These are phyloP conservation scores for Pestalotiopsis sp. DNA, from an alignment of 2,329 filamentous ascomycete species.

Conservation along the genomic window DNA sequence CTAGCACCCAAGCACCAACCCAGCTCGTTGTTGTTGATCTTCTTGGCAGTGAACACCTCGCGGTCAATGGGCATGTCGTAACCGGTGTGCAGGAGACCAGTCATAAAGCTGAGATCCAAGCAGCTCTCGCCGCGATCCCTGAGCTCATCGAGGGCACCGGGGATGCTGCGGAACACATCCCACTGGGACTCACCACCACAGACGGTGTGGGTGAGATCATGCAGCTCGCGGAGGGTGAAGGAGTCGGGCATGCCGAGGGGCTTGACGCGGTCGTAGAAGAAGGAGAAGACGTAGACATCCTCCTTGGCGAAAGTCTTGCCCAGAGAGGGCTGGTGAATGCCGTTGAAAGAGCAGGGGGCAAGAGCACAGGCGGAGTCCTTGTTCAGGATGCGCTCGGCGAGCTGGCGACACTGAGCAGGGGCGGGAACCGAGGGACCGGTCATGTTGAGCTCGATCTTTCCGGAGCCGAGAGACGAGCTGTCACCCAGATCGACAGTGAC, in stretches of 20 bases:
- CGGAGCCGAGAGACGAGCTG: constrained; percentile 65
- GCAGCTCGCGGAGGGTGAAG: constrained; percentile 88
- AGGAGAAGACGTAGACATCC: constrained; percentile 95
- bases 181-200: constrained; percentile 78
- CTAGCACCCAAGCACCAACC: constrained; percentile 98
- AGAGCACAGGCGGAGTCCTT: constrained; percentile 84
- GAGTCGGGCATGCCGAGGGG: constrained; percentile 98
- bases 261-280: constrained; percentile 95
- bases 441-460: constrained; percentile 76
- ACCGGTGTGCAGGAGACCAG: constrained; percentile 87
- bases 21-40: constrained; percentile 95
- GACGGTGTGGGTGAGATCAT: constrained; percentile 81
- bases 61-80: constrained; percentile 98
- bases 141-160: constrained; percentile 79
- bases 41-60: constrained; percentile 98
- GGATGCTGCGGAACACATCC: constrained; percentile 78
- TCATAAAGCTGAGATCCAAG: constrained; percentile 95
- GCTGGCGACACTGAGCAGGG: constrained; percentile 83
- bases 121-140: constrained; percentile 85
- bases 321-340: constrained; percentile 89
- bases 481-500: constrained; percentile 73
- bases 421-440: constrained; percentile 76
- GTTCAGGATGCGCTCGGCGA: constrained; percentile 87
- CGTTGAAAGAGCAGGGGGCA: constrained; percentile 97
- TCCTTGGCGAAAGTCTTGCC: constrained; percentile 90